Conservation (phyloP, 495 filamentous ascomycete species). For the Antarctomyces pellizariae region DNA sequence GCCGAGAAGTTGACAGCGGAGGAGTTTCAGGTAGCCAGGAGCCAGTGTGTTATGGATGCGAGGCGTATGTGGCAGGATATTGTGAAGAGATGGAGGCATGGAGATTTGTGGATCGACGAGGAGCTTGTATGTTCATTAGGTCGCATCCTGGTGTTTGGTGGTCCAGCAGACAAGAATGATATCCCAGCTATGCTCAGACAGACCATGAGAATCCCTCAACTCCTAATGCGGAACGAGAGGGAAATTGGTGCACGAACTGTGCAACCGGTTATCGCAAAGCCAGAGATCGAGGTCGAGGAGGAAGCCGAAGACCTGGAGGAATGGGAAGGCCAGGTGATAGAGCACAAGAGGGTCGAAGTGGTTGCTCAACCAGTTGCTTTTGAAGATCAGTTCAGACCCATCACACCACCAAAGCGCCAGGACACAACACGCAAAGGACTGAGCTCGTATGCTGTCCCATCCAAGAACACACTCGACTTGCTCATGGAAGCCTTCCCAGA, state of each 20-base stretch:
- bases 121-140: conserved; percentile 56
- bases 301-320: conserved; percentile 6
- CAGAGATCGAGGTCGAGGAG: conserved; percentile 1
- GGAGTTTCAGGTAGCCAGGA: conserved; percentile 11
- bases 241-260: conserved; percentile 6
- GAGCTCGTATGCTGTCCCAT: conserved; percentile 24
- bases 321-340: background rate
- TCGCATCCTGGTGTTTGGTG: conserved; percentile 34
- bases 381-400: background rate
- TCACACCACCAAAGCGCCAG: conserved; percentile 1
- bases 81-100: conserved; percentile 42
- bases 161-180: conserved; percentile 37
- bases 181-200: conserved; percentile 51
- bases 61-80: conserved; percentile 64
- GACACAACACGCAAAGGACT: background rate
- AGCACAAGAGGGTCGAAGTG: background rate
- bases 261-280: conserved; percentile 1
- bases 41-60: conserved; percentile 26
- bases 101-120: conserved; percentile 46
- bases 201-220: conserved; percentile 43
- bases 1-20: conserved; percentile 9
- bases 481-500: conserved; percentile 35
- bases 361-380: background rate
- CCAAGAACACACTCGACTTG: conserved; percentile 46
- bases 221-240: conserved; percentile 8